These are phyloP conservation scores for Planoprotostelium fungivorum DNA, from an alignment of 78 protist species.

Conservation along the genomic window DNA sequence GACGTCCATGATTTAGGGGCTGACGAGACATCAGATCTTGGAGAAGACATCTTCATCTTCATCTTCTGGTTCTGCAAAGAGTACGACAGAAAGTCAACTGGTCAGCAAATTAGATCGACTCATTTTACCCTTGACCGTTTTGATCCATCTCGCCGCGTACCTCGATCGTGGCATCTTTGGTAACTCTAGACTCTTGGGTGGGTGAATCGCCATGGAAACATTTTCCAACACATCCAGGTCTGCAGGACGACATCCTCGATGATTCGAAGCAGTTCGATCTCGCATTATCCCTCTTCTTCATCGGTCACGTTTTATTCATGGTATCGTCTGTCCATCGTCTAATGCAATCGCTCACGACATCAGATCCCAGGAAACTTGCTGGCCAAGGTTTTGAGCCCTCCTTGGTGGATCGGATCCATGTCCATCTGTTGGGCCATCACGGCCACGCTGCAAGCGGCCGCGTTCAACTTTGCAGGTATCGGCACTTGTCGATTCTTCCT, in stretches of 20 bases:
- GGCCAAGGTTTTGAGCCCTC: not conserved
- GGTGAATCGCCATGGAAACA: not conserved
- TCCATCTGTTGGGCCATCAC: not conserved
- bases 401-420: not conserved
- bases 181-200: not conserved
- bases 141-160: not conserved
- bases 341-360: not conserved
- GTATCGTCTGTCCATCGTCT: not conserved
- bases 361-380: not conserved
- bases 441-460: not conserved
- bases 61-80: not conserved
- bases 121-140: not conserved
- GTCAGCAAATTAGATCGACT: not conserved
- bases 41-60: not conserved
- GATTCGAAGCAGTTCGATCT: not conserved
- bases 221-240: not conserved
- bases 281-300: not conserved
- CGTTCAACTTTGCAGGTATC: not conserved
- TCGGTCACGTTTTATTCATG: not conserved
- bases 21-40: slow-evolving; percentile 1
- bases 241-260: not conserved
- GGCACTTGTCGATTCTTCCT: not conserved
- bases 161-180: not conserved
- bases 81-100: not conserved
- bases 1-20: too few relatives aligned